Evolutionary conservation across 306 rosid genomes (phyloP), one percentile per base, ranked within the genome.

Genomic region (Arachis stenosperma): DNA sequence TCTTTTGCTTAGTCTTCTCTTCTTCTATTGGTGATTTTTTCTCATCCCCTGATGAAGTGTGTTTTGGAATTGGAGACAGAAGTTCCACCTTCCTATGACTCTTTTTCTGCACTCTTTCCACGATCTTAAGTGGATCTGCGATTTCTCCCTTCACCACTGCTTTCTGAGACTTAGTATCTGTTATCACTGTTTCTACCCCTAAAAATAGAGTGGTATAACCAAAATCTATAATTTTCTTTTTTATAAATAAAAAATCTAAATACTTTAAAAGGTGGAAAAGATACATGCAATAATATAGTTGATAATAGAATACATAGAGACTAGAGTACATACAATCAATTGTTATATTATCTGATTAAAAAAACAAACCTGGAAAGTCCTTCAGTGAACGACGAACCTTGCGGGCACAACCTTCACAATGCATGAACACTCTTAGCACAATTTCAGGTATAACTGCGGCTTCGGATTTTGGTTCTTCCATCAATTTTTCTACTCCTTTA

Each of bases 351-450:
- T 33, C 4, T 46, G 40, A 43, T 8, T 42, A 4, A 2, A 67
- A 36, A n/a, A 0, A 40, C 59, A 37, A 5, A 92, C 98, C 98
- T 61, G 85, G 82, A 67, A 90, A 90, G 10, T 88, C 88, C 62
- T 85, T 89, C 76, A 93, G 97, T 43, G 81, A 82, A 7, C 94
- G 82, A 44, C 87, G 88, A 74, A 93, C 98, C 81, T 89, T 90
- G 14, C 92, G 88, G 6, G 98, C 98, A 72, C 98, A 93, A 2
- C 94, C 96, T 82, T 93, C 97, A 47, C 98, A 93, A 86, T 93
- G 98, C 98, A 93, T 93, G 87, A 67, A 89, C 6, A 93, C 98
- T 75, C 67, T 76, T 54, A 93, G 94, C 29, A 91, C 69, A 57
- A 91, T 86, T 65, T 93, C 96, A 3, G 83, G 74, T 7, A 61